Evolutionary conservation across 2,329 filamentous ascomycete species (phyloP).

Genomic region (Aureobasidium sp.): DNA sequence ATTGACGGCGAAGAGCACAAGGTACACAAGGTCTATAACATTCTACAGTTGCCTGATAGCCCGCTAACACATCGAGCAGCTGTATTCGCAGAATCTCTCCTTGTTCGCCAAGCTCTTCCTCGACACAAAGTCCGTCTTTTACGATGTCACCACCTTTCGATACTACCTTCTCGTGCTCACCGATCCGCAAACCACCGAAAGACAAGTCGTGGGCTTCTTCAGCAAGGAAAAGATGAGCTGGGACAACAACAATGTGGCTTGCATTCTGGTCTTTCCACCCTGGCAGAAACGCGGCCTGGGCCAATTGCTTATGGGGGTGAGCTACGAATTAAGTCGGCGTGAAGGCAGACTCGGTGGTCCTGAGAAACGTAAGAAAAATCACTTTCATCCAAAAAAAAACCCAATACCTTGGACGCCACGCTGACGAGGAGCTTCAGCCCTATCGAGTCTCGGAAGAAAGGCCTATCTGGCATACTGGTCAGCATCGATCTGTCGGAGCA

Average conservation of each 20-base stretch:
- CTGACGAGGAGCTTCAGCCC: slow-evolving; percentile 38
- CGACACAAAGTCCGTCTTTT: slow-evolving; percentile 97
- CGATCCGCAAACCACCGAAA: slow-evolving; percentile 34
- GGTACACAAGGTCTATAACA: slow-evolving; percentile 20
- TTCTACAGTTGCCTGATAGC: background rate
- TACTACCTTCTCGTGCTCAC: slow-evolving; percentile 88
- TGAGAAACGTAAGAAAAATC: slow-evolving; percentile 58
- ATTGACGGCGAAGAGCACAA: slow-evolving; percentile 83
- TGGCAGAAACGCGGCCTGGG: slow-evolving; percentile 90
- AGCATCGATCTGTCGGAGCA: slow-evolving; percentile 67
- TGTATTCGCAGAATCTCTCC: slow-evolving; percentile 92
- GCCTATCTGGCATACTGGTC: slow-evolving; percentile 86
- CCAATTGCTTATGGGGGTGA: slow-evolving; percentile 81
- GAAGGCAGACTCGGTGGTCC: slow-evolving; percentile 83
- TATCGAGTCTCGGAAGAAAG: slow-evolving; percentile 74
- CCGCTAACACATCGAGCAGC: slow-evolving; percentile 26
- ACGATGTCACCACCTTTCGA: slow-evolving; percentile 88
- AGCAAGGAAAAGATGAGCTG: slow-evolving; percentile 98
- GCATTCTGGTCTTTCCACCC: slow-evolving; percentile 90
- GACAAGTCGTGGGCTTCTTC: slow-evolving; percentile 86
- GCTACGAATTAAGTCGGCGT: slow-evolving; percentile 81
- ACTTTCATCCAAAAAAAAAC: no score
- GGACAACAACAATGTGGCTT: slow-evolving; percentile 97
- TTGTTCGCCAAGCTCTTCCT: slow-evolving; percentile 96
- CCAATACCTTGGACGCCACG: background rate